Percentiles rank a stretch among this genome's conserved stretches.
phyloP scores from a whole-genome alignment of 192 early-diverging fungal species.

The Funneliformis mosseae region DNA sequence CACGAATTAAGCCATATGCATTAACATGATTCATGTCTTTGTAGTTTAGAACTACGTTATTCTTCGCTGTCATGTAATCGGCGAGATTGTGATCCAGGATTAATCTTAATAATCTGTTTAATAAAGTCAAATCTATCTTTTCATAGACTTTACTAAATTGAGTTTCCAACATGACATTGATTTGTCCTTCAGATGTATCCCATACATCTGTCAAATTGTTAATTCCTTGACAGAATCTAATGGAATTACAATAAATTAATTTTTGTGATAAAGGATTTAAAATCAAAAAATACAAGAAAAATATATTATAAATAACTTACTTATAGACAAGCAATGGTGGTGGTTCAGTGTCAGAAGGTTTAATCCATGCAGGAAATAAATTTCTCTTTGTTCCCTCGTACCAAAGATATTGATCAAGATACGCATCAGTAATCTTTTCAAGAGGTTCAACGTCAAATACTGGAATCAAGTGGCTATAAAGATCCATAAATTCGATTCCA shows the following conservation, averaged over 20 bases:
- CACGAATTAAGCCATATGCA: slow-evolving; percentile 94
- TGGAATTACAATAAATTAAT: background rate
- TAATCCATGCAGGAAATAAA: slow-evolving; percentile 99
- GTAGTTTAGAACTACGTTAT: slow-evolving; percentile 96
- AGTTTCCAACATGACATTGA: slow-evolving; percentile 97
- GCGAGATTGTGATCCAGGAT: slow-evolving; percentile 99
- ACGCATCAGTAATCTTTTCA: slow-evolving; percentile 99
- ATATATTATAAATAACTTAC: slow-evolving; percentile 47
- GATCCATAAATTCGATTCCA: slow-evolving; percentile 99
- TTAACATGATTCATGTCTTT: slow-evolving; percentile 99
- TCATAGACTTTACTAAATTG: slow-evolving; percentile 90
- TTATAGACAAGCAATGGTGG: slow-evolving; percentile 97
- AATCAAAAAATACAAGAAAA: background rate
- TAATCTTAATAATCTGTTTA: slow-evolving; percentile 90
- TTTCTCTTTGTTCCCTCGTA: slow-evolving; percentile 98
- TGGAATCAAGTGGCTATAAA: slow-evolving; percentile 95
- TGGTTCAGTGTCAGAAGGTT: slow-evolving; percentile 95
- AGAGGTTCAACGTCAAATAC: slow-evolving; percentile 98
- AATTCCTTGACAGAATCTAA: slow-evolving; percentile 81
- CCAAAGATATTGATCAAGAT: slow-evolving; percentile 99
- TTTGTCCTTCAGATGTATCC: slow-evolving; percentile 88
- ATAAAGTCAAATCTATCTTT: slow-evolving; percentile 96
- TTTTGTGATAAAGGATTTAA: background rate
- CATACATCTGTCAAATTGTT: slow-evolving; percentile 97
- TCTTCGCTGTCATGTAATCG: slow-evolving; percentile 99